Evolutionary conservation across 768 basidiomycete genomes (phyloP).

Genomic region (Serpula lacrymans): DNA sequence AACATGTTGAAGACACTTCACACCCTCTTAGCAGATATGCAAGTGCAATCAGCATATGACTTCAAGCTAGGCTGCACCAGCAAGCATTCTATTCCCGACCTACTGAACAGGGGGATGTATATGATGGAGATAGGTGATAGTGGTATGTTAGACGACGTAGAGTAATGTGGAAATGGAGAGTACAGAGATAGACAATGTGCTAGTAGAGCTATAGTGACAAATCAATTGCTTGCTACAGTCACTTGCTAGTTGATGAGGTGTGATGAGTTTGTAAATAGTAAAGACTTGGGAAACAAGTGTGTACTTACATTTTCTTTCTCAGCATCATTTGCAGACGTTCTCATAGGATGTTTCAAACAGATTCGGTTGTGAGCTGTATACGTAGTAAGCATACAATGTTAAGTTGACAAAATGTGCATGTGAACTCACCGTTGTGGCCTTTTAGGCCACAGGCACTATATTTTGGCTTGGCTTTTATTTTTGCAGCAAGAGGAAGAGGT

Average conservation of each 20-base stretch:
- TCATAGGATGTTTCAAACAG: slow-evolving; percentile 1
- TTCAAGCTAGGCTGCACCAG: slow-evolving; percentile 3
- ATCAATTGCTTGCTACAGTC: no score
- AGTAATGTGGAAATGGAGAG: no score
- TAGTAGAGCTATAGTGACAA: no score
- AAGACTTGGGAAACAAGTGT: no score
- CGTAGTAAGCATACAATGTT: no score
- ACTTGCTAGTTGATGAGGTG: no score
- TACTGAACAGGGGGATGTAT: slow-evolving; percentile 4
- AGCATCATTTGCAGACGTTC: no score
- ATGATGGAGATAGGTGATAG: no score
- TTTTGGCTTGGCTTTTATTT: not conserved
- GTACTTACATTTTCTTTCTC: no score
- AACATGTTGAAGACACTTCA: slow-evolving; percentile 10
- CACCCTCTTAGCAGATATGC: not conserved
- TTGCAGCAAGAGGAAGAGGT: not conserved
- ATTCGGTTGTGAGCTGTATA: not conserved
- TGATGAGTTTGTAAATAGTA: no score
- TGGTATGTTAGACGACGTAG: no score
- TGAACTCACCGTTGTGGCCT: slow-evolving; percentile 7
- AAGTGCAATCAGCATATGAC: not conserved
- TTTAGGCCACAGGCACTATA: slow-evolving; percentile 6
- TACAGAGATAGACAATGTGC: no score
- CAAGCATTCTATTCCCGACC: slow-evolving; percentile 8
- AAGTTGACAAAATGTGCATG: not conserved